Conservation (phyloP, 495 filamentous ascomycete species). For the Tuber indicum region DNA sequence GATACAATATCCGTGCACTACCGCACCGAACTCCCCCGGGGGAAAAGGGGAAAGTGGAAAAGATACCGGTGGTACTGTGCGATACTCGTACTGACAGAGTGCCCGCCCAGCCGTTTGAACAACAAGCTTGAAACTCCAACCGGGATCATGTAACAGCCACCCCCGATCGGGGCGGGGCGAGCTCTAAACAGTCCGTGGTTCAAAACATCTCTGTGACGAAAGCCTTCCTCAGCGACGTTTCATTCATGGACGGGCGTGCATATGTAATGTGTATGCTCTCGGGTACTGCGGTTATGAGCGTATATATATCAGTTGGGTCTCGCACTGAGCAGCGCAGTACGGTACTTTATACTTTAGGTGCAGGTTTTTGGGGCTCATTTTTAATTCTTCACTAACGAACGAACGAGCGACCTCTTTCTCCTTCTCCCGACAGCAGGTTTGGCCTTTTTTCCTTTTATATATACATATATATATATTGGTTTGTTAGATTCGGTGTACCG, state of each 20-base stretch:
- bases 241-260: neutral
- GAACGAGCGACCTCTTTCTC: neutral
- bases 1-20: no score
- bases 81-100: neutral
- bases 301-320: neutral
- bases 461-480: no score
- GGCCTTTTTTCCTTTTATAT: neutral
- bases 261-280: neutral
- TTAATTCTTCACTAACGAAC: neutral
- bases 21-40: neutral
- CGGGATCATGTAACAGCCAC: neutral
- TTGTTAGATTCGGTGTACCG: neutral
- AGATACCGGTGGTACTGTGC: neutral
- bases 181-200: neutral
- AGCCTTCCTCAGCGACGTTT: neutral
- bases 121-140: neutral
- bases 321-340: neutral
- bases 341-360: neutral
- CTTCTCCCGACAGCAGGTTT: neutral
- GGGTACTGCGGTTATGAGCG: neutral
- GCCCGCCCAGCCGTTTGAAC: neutral
- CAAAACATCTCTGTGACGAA: neutral
- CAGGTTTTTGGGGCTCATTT: neutral
- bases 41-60: no score
- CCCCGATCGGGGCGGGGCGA: neutral